Conservation (phyloP, 139 green algal genomes). For the Haematococcus lacustris region DNA sequence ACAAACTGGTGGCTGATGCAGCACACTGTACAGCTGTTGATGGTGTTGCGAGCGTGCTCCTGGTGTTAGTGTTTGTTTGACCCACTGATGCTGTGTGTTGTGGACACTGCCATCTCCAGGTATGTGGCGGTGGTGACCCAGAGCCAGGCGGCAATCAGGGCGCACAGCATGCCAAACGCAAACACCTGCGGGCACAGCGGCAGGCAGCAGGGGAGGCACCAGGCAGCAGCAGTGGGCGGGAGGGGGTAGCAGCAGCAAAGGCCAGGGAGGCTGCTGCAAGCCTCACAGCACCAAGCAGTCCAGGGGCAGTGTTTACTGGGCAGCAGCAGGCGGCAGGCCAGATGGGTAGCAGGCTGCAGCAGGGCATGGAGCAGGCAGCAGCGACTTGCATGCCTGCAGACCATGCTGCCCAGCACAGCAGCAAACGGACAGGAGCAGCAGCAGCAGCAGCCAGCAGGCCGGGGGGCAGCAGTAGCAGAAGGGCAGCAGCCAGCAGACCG, state of each 20-base stretch:
- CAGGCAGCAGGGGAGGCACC: too few species aligned
- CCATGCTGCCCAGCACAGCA: background rate
- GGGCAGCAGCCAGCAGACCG: too few species aligned
- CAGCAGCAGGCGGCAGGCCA: background rate
- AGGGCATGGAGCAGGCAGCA: background rate
- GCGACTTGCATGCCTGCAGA: background rate
- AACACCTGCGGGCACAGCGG: too few species aligned
- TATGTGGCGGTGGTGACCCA: constrained; percentile 36
- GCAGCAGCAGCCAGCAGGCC: background rate
- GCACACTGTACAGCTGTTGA: too few species aligned
- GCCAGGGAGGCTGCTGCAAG: too few species aligned
- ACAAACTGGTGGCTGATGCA: too few species aligned
- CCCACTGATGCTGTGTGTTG: constrained; percentile 40
- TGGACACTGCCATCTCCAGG: constrained; percentile 47
- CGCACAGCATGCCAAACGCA: constrained; percentile 42
- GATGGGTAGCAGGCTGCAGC: background rate
- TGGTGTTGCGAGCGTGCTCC: background rate
- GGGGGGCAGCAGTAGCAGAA: too few species aligned
- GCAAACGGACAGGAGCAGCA: background rate
- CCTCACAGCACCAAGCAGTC: background rate
- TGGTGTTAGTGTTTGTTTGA: background rate
- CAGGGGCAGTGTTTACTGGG: background rate
- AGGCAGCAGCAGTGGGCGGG: too few species aligned
- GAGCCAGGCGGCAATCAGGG: constrained; percentile 18
- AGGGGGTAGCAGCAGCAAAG: too few species aligned